phyloP scores from a whole-genome alignment of 331 rosid species.

The Acacia pycnantha region DNA sequence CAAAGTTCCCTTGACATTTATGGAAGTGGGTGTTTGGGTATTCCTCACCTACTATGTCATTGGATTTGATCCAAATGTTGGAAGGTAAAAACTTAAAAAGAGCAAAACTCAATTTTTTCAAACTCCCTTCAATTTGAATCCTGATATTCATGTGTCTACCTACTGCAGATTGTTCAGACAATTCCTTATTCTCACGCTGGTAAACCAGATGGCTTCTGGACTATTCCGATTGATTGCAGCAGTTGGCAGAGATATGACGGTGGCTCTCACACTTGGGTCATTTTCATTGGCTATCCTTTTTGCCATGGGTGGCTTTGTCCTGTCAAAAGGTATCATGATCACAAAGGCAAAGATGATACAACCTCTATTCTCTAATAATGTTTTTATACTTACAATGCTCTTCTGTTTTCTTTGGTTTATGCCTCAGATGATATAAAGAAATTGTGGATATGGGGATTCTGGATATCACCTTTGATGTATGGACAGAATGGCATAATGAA shows the following conservation, averaged over 20 bases:
- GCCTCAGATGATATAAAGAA: conserved; percentile 46
- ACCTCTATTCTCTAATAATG: neutral
- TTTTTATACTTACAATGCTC: neutral
- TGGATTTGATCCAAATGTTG: conserved; percentile 63
- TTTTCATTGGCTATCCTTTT: conserved; percentile 50
- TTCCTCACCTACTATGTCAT: conserved; percentile 62
- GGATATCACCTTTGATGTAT: conserved; percentile 61
- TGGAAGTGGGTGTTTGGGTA: conserved; percentile 59
- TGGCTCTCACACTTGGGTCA: conserved; percentile 60
- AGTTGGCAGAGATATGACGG: conserved; percentile 54
- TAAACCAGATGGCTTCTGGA: conserved; percentile 64
- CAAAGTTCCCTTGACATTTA: conserved; percentile 50
- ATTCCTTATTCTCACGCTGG: conserved; percentile 46
- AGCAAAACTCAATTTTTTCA: neutral
- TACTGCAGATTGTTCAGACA: conserved; percentile 63
- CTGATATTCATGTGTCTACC: neutral
- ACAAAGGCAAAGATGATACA: conserved; percentile 11
- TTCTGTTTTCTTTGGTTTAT: conserved; percentile 16
- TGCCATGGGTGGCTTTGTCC: conserved; percentile 56
- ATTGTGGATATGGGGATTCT: conserved; percentile 78
- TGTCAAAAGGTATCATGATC: conserved; percentile 52
- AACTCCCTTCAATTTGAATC: neutral
- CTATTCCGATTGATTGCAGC: conserved; percentile 58
- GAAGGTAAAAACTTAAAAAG: conserved; percentile 39
- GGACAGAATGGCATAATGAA: conserved; percentile 53